A percentile compares a stretch with the other conserved stretches of the same genome.
These are phyloP conservation scores for Asterophora lycoperdoides DNA, from an alignment of 768 basidiomycete genomes.

Conservation along the genomic window DNA sequence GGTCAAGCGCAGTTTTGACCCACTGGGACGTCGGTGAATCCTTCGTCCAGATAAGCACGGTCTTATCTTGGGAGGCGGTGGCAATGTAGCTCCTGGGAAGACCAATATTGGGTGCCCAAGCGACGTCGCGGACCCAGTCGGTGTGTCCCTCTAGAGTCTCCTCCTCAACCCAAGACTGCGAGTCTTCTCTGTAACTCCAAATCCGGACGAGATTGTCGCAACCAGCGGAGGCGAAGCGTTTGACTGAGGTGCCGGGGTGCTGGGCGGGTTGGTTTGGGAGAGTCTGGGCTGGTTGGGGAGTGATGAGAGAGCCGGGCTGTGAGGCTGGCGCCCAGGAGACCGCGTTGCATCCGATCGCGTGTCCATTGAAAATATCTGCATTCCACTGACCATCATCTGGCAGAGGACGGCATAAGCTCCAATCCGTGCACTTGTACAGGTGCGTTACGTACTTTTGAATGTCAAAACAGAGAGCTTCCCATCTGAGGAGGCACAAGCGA, in stretches of 20 bases:
- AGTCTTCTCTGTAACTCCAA: constrained; percentile 86
- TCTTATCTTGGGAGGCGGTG: constrained; percentile 91
- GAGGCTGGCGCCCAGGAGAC: constrained; percentile 97
- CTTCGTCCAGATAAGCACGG: constrained; percentile 90
- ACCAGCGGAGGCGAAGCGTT: constrained; percentile 92
- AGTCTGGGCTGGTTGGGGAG: constrained; percentile 52
- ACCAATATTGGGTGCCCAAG: constrained; percentile 97
- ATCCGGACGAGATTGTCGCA: constrained; percentile 95
- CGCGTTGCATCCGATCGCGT: constrained; percentile 95
- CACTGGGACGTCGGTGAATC: constrained; percentile 70
- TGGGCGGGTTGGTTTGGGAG: constrained; percentile 42
- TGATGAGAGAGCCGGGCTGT: constrained; percentile 79
- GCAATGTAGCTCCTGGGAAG: constrained; percentile 93
- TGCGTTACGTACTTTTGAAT: constrained; percentile 74
- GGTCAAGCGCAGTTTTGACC: constrained; percentile 79
- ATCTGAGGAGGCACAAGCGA: constrained; percentile 96
- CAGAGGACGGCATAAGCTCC: not conserved
- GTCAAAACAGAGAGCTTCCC: constrained; percentile 95
- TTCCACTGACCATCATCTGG: constrained; percentile 97
- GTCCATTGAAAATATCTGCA: constrained; percentile 91
- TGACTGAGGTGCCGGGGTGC: constrained; percentile 55
- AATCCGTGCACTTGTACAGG: not conserved
- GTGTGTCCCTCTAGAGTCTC: constrained; percentile 88
- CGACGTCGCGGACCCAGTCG: constrained; percentile 99
- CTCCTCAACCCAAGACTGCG: constrained; percentile 87